Evolutionary conservation across 768 basidiomycete genomes (phyloP).

Genomic region (Rhizopogon rudus): DNA sequence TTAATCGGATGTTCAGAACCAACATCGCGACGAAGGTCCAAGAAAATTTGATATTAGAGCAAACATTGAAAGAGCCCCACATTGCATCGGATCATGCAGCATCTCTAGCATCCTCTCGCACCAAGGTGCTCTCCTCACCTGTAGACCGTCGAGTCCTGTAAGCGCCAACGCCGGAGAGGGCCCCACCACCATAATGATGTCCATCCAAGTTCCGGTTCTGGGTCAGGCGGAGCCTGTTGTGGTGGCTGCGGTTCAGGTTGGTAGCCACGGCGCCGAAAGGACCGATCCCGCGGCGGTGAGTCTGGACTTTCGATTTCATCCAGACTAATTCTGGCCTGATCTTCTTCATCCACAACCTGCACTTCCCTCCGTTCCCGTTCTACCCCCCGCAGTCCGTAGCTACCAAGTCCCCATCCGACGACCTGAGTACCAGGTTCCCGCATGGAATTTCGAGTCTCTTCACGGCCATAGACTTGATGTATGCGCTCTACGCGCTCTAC

Average conservation of each 20-base stretch:
- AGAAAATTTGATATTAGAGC: background rate
- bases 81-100: background rate
- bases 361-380: conserved; percentile 26
- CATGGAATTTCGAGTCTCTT: conserved; percentile 17
- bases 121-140: conserved; percentile 12
- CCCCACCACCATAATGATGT: conserved; percentile 79
- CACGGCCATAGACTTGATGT: conserved; percentile 49
- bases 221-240: conserved; percentile 4
- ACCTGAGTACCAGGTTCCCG: conserved; percentile 24
- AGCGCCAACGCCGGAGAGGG: conserved; percentile 65
- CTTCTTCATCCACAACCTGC: conserved; percentile 15
- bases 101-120: background rate
- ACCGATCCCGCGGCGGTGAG: conserved; percentile 10
- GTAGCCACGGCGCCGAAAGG: conserved; percentile 5
- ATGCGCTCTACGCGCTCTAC: conserved; percentile 63
- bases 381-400: conserved; percentile 45
- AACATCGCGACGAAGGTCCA: background rate
- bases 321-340: conserved; percentile 13
- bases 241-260: conserved; percentile 1
- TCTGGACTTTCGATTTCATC: conserved; percentile 3
- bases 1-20: background rate
- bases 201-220: conserved; percentile 5
- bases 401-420: conserved; percentile 71
- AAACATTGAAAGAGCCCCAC: background rate
- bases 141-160: conserved; percentile 76